Evolutionary conservation across 345 rosid genomes (phyloP), one percentile per base, ranked within the genome.

Genomic region (Arabidopsis thaliana): DNA sequence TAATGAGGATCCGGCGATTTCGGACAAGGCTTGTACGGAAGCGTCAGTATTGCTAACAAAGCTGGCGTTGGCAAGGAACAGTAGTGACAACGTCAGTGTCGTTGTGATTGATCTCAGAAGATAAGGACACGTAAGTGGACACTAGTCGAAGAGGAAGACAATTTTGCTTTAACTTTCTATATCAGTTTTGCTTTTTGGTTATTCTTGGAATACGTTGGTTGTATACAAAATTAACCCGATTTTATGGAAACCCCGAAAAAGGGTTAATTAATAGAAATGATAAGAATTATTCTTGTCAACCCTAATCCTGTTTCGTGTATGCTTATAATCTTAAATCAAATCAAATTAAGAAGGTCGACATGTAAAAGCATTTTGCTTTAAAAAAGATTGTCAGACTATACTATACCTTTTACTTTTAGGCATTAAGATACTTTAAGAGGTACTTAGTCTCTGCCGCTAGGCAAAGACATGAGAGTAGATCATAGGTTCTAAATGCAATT

Each of bases 1-100:
- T 30, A 6, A 68, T 1, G 42, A 71, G 4, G 59, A 59, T 24
- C 2, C 41, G 5, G 13, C n/a, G 45, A 20, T 14, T 14, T 61
- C 67, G 38, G 70, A 87, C 66, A 84, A 84, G 79, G 93, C 91
- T 4, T 89, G 97, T 42, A 70, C 69, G 22, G 98, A 91, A 65
- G 98, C 97, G 7, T 86, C 97, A 0, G 68, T 86, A 3, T 71
- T 94, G 81, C 73, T 94, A 75, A 94, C 98, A 5, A 94, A 90
- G 76, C 51, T 94, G 79, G 97, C 98, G 12, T 78, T 94, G 72
- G 95, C 93, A 0, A 83, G 96, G 76, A 84, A 76, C 42, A 89
- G 95, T 40, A 41, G 84, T 40, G 98, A 94, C 75, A 94, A 94
- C 72, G 88, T 94, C 8, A 94, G 96, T 68, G 95, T 89, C 3